A percentile compares a stretch with the other conserved stretches of the same genome.
Conservation (phyloP, 306 rosid genomes). For the Albizia julibrissin region DNA sequence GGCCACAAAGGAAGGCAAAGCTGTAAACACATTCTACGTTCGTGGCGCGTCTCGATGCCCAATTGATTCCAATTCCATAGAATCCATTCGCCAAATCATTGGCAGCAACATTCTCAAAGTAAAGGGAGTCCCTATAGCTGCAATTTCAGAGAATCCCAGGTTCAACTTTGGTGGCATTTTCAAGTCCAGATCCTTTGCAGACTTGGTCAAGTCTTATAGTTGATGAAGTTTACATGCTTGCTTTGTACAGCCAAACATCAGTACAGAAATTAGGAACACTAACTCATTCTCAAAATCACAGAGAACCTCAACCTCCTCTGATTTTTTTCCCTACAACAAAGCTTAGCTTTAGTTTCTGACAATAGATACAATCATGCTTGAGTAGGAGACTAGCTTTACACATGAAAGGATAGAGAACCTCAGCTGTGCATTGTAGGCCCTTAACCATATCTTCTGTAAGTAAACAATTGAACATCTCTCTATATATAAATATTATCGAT, state of each 20-base stretch:
- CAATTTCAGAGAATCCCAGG: slow-evolving; percentile 59
- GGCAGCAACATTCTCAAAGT: slow-evolving; percentile 92
- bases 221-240: slow-evolving; percentile 33
- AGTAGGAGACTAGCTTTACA: slow-evolving; percentile 33
- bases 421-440: slow-evolving; percentile 16
- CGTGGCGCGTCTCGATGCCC: slow-evolving; percentile 78
- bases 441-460: neutral
- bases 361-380: slow-evolving; percentile 32
- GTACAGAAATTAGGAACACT: slow-evolving; percentile 35
- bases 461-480: slow-evolving; percentile 21
- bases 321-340: neutral
- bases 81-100: slow-evolving; percentile 65
- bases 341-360: slow-evolving; percentile 38
- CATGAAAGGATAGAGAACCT: slow-evolving; percentile 39
- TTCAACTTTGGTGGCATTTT: slow-evolving; percentile 87
- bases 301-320: slow-evolving; percentile 4
- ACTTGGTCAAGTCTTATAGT: slow-evolving; percentile 76
- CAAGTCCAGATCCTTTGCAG: slow-evolving; percentile 88
- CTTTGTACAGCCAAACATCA: slow-evolving; percentile 47
- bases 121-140: slow-evolving; percentile 68
- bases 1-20: slow-evolving; percentile 83
- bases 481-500: slow-evolving; percentile 21
- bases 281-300: slow-evolving; percentile 36
- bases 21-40: slow-evolving; percentile 86
- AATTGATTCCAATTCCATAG: slow-evolving; percentile 81